Base-by-base conservation (phyloP, 176 grass and related monocot species). In the Guadua angustifolia region DNA sequence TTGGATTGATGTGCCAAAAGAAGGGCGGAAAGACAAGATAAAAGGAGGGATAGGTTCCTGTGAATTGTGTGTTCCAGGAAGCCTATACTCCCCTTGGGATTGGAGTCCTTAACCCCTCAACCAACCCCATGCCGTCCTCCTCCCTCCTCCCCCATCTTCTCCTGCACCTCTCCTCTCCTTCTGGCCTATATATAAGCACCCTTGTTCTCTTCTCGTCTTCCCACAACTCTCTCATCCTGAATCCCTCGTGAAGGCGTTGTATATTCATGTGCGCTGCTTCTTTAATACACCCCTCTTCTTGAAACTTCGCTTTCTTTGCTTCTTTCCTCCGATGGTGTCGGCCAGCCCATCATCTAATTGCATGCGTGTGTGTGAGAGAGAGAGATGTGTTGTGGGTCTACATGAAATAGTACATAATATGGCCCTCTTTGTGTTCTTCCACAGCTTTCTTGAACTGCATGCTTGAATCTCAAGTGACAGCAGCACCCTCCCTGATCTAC, bases 371-470 rank as follows among this genome's bases (percentile, higher is more conserved):
- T 11, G 21, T 11, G 40, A 42, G 40, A 40, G 6, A 42, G 40
- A 42, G 40, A 40, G 39, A 42, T 7, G 9, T 11, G 21, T 24
- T 24, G 21, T 83, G 46, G 71, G 56, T 79, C 57, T 66, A 47
- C 73, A 21, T 32, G n/a, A 63, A 47, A 46, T 47, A 71, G 45
- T 14, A 79, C 51, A 24, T 32, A 76, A 24, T 32, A 76, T 94
- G 92, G 90, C 61, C 91, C 91, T 99, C 91, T 87, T 77, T 89
- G 96, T 89, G 82, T 74, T 99, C 88, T 99, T 99, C 96, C 96
- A 99, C 96, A 92, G 96, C 96, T 99, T 99, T 99, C 96, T 99
- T 99, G 93, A 94, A 95, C 96, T 99, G 96, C 82, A 3, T 46
- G 56, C 82, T 5, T 46, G 56, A 33, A 21, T 66, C 51, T 51